Evolutionary conservation across 2,329 filamentous ascomycete genomes (phyloP), one percentile per base, ranked within the genome.

Genomic region (Massarina eburnea): DNA sequence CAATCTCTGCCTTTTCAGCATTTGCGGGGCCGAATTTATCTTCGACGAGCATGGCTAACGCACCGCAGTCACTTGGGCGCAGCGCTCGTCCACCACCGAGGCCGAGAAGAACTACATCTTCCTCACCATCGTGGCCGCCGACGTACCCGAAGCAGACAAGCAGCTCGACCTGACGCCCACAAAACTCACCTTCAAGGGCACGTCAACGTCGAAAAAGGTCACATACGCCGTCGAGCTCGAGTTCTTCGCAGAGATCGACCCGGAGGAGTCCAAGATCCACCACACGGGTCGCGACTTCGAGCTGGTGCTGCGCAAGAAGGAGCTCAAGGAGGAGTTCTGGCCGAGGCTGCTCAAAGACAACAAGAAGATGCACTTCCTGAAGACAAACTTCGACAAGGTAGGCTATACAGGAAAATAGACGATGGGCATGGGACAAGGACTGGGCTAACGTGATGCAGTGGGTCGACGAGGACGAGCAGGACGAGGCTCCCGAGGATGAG

Each of bases 401-500:
- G 49, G 79, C 61, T 30, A 17, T n/a, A 3, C 29, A 10, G 19
- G 3, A 8, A 19, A 15, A 18, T 10, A 24, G 20, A n/a, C 17
- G 18, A 37, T 37, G 5, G 20, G 18, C 20, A n/a, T 30, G 22
- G 19, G 32, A 32, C 33, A n/a, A 34, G 35, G 3, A 15, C 4
- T n/a, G 15, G n/a, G 32, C 61, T 69, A 61, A 71, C 48, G 24
- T 14, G 32, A 45, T 49, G 17, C 32, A 85, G 83, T 96, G 91
- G 91, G 89, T 96, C 65, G 91, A 96, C 61, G 90, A 96, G 83
- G 91, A 99, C 70, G 94, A 99, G 82, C 94, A 99, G 79, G 88
- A 97, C 68, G 91, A 90, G 74, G 86, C 82, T 49, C 78, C 83
- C 39, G 90, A 95, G 56, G 91, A 95, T 45, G 91, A 96, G 72